phyloP scores from a whole-genome alignment of 495 filamentous ascomycete species.

The Daldinia caldariorum region DNA sequence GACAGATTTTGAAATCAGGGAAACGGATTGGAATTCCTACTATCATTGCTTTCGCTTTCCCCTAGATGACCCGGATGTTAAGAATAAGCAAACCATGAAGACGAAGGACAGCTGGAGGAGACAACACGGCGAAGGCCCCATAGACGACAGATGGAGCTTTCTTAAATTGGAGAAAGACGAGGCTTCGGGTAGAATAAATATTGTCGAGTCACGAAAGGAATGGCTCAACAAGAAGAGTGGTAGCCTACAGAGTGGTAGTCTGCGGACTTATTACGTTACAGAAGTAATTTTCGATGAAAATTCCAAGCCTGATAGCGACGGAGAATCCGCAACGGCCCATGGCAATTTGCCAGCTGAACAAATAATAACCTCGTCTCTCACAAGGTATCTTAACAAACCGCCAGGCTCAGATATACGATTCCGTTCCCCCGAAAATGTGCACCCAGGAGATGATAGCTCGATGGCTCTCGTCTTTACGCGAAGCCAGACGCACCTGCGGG shows the following conservation, averaged over 20 bases:
- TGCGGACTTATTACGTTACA: conserved; percentile 75
- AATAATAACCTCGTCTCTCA: no score
- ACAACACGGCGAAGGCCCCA: conserved; percentile 75
- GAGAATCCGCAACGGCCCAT: conserved; percentile 2
- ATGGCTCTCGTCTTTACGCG: conserved; percentile 60
- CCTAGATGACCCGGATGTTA: conserved; percentile 51
- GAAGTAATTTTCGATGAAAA: conserved; percentile 59
- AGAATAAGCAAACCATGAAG: conserved; percentile 48
- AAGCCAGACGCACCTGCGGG: conserved; percentile 66
- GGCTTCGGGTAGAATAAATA: conserved; percentile 64
- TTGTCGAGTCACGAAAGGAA: conserved; percentile 77
- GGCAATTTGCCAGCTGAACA: background rate
- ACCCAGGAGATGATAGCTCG: conserved; percentile 57
- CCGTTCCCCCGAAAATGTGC: conserved; percentile 51
- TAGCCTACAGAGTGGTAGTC: conserved; percentile 67
- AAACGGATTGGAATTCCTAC: conserved; percentile 74
- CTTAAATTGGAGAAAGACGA: conserved; percentile 73
- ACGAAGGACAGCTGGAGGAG: conserved; percentile 68
- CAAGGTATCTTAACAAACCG: conserved; percentile 44
- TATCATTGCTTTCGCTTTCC: conserved; percentile 74
- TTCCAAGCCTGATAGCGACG: conserved; percentile 12
- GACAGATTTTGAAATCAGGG: conserved; percentile 69
- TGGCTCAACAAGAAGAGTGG: conserved; percentile 69
- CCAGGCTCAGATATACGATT: conserved; percentile 52
- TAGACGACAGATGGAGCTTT: conserved; percentile 80